Conservation (phyloP, 2,329 filamentous ascomycete genomes). For the Aspergillus latus region DNA sequence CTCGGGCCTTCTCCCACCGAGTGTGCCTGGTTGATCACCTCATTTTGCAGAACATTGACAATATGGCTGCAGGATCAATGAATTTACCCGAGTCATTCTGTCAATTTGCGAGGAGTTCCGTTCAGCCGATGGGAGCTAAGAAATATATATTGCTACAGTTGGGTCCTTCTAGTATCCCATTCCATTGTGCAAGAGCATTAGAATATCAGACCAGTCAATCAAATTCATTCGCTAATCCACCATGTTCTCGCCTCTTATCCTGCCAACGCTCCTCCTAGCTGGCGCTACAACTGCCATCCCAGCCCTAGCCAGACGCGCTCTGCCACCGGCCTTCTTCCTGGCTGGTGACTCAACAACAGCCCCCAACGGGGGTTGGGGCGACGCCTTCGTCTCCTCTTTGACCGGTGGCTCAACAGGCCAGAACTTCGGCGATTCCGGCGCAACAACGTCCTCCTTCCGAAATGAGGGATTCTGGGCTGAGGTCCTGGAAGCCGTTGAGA, state of each 20-base stretch:
- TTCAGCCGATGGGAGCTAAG: too few species aligned
- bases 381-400: slow-evolving; percentile 11
- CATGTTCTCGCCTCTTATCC: background rate
- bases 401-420: slow-evolving; percentile 7
- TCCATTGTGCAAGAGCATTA: too few species aligned
- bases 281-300: background rate
- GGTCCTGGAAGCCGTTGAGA: background rate
- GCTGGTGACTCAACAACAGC: slow-evolving; percentile 19
- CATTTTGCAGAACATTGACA: background rate
- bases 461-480: slow-evolving; percentile 14
- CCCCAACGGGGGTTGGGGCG: slow-evolving; percentile 15
- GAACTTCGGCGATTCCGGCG: slow-evolving; percentile 15
- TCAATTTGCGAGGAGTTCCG: too few species aligned
- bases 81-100: too few species aligned
- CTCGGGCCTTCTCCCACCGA: background rate
- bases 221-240: background rate
- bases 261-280: background rate
- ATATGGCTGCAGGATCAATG: background rate
- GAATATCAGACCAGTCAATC: too few species aligned
- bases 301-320: background rate
- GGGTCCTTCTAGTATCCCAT: too few species aligned
- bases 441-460: slow-evolving; percentile 13
- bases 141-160: too few species aligned
- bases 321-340: slow-evolving; percentile 12
- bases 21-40: background rate